Conservation (phyloP, 202 grass and related monocot genomes). For the Eragrostis tef region DNA sequence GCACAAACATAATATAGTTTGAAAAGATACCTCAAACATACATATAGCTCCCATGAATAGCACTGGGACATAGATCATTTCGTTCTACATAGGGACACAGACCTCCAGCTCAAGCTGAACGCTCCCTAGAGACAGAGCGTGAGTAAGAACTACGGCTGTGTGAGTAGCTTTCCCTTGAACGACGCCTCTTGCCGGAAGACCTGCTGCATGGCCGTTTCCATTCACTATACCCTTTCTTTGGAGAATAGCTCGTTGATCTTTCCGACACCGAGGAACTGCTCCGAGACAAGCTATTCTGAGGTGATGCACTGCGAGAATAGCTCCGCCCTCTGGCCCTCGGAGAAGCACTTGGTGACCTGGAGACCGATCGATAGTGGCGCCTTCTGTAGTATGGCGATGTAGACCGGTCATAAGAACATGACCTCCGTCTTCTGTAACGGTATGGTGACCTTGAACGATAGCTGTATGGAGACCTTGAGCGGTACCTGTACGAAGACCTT, state of each 20-base stretch:
- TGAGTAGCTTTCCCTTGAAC: slow-evolving; percentile 67
- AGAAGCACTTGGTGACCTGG: slow-evolving; percentile 39
- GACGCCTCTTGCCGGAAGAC: slow-evolving; percentile 40
- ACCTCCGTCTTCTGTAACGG: slow-evolving; percentile 37
- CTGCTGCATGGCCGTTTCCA: slow-evolving; percentile 26
- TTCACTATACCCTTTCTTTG: neutral
- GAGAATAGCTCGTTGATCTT: slow-evolving; percentile 43
- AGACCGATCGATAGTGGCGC: slow-evolving; percentile 15
- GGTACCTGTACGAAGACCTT: slow-evolving; percentile 23
- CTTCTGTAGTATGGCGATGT: slow-evolving; percentile 50
- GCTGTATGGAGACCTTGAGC: slow-evolving; percentile 9
- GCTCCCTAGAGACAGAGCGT: slow-evolving; percentile 47
- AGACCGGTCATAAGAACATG: slow-evolving; percentile 41
- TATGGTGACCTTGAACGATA: slow-evolving; percentile 28
- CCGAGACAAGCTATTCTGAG: slow-evolving; percentile 38
- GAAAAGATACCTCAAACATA: neutral
- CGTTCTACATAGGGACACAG: neutral
- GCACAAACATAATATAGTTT: neutral
- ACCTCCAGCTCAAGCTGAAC: neutral
- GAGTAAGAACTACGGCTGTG: slow-evolving; percentile 62
- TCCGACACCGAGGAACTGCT: slow-evolving; percentile 39
- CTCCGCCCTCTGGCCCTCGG: slow-evolving; percentile 21
- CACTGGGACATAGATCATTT: neutral
- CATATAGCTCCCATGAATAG: neutral
- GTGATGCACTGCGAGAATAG: slow-evolving; percentile 49